Base-by-base conservation (phyloP, 306 rosid species). In the Cercis canadensis region DNA sequence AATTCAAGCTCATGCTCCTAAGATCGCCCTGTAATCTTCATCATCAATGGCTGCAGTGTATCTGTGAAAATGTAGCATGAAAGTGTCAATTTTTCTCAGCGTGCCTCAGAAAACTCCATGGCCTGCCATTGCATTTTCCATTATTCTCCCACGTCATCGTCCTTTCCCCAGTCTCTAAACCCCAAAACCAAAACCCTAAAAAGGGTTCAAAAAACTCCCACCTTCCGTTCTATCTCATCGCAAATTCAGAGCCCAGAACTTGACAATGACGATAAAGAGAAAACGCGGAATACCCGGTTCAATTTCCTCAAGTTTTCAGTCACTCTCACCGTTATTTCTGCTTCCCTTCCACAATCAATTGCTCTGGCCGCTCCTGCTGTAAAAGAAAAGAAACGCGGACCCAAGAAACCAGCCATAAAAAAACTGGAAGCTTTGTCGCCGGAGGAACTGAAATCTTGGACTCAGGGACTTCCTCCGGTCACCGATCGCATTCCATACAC, bases 401-500 rank as follows among this genome's bases (percentile, higher is more conserved):
- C 85, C 32, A 84, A 65, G 77, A 92, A 84, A 53, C 24, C 86
- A 2, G 40, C 80, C n/a, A 9, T 81, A 10, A 93, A 86, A 81
- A 90, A 84, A 14, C 33, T 52, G 10, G 90, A 90, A 69, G 81
- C 91, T 47, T 36, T 90, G n/a, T 75, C 98, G 16, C 82, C 83
- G 9, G 86, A 90, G 79, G 95, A 90, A 65, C 87, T 94, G 44
- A 67, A 83, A 41, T 70, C 86, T 3, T 94, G 98, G 98, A 50
- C 78, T 3, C 68, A 77, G 41, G 96, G 97, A 0, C 90, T 94
- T 17, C 98, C 98, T 12, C 7, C 78, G 18, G 88, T 94, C 67
- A 81, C 91, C 2, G 86, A 85, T 46, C 90, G 96, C 12, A 80
- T 94, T 68, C 96, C 97, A 11, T 91, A 90, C 75, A 91, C 91